Evolutionary conservation across 345 rosid genomes (phyloP).

Genomic region (Acer campestre): DNA sequence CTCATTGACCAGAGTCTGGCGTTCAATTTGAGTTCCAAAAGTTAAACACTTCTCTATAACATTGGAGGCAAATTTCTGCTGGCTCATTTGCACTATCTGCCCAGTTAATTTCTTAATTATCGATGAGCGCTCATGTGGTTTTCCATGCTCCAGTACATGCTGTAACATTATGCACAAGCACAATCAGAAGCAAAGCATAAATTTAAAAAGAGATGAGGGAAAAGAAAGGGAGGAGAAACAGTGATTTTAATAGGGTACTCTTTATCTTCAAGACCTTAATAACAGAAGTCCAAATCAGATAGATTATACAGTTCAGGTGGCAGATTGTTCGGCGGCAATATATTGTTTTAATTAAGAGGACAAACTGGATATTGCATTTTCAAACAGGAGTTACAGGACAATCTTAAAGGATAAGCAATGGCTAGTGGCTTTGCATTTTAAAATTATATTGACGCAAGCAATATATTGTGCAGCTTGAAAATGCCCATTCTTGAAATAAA

Average conservation of each 20-base stretch:
- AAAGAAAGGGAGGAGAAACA: not conserved
- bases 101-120: slow-evolving; percentile 79
- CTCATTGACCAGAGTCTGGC: slow-evolving; percentile 80
- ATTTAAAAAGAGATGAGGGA: not conserved
- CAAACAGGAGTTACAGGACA: not conserved
- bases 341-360: not conserved
- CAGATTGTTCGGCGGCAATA: not conserved
- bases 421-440: not conserved
- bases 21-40: slow-evolving; percentile 75
- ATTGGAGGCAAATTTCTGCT: slow-evolving; percentile 98
- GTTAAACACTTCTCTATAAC: slow-evolving; percentile 91
- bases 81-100: slow-evolving; percentile 94
- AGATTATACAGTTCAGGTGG: not conserved
- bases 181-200: slow-evolving; percentile 7
- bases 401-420: not conserved
- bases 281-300: not conserved
- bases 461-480: not conserved
- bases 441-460: not conserved
- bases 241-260: not conserved
- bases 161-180: slow-evolving; percentile 30
- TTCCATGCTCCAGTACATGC: slow-evolving; percentile 98
- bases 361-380: not conserved
- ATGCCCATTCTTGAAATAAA: not conserved
- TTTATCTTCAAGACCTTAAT: not conserved
- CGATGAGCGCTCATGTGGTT: slow-evolving; percentile 77